Percentiles rank a stretch among this genome's conserved stretches.
These are phyloP conservation scores for Raphanus hybrid DNA, from an alignment of 441 rosid genomes.

Conservation along the genomic window DNA sequence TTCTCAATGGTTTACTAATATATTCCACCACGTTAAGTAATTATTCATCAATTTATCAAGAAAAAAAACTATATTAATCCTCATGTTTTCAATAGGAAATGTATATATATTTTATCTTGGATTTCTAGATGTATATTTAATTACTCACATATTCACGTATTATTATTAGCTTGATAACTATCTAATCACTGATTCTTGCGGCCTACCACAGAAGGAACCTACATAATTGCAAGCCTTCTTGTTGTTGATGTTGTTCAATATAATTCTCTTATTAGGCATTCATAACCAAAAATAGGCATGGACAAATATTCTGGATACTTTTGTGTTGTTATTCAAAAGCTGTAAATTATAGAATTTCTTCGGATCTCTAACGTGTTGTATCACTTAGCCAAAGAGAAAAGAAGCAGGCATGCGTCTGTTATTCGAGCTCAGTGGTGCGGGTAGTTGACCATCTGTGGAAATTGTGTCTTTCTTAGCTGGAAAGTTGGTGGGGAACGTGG, in stretches of 20 bases:
- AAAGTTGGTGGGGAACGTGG: constrained; percentile 5
- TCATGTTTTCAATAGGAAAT: constrained; percentile 5
- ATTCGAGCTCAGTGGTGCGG: neutral
- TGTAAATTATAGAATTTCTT: neutral
- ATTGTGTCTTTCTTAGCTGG: constrained; percentile 6
- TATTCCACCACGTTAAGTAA: neutral
- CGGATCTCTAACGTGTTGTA: neutral
- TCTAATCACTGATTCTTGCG: neutral
- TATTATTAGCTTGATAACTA: neutral
- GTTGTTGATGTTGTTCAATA: constrained; percentile 1
- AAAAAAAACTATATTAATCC: neutral
- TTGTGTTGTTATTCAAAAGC: neutral
- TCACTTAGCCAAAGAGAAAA: neutral
- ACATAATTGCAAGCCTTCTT: neutral
- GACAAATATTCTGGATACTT: neutral
- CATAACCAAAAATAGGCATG: neutral
- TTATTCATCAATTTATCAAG: neutral
- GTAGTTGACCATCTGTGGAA: constrained; percentile 12
- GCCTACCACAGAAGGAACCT: neutral
- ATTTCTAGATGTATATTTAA: neutral
- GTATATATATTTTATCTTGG: neutral
- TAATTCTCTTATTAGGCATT: neutral
- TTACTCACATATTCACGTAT: neutral
- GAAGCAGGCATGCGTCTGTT: neutral
- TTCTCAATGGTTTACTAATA: neutral